Conservation (phyloP, 2,329 filamentous ascomycete species). For the Talaromyces verruculosus region DNA sequence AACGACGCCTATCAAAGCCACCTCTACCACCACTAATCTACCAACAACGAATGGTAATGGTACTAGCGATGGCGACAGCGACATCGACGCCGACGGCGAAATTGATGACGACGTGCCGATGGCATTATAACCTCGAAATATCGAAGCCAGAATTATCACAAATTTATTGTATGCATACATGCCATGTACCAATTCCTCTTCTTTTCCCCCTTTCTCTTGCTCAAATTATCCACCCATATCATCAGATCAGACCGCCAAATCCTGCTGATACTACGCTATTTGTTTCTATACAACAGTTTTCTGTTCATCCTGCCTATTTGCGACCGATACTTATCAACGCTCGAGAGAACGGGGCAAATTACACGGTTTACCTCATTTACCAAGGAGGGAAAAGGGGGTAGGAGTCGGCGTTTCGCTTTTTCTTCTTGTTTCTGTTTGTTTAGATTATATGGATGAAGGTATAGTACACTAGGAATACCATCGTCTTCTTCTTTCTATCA, state of each 20-base stretch:
- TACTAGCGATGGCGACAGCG: conserved; percentile 6
- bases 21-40: background rate
- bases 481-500: background rate
- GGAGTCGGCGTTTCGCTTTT: background rate
- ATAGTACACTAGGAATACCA: background rate
- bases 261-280: background rate
- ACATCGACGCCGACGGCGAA: conserved; percentile 19
- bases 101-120: conserved; percentile 19
- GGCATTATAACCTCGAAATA: background rate
- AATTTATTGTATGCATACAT: background rate
- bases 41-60: conserved; percentile 6
- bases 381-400: background rate
- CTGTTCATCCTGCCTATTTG: background rate
- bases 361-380: background rate
- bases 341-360: background rate
- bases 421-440: background rate
- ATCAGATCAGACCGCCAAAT: too few species aligned
- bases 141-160: background rate
- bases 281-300: background rate
- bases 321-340: background rate
- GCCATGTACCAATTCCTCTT: background rate
- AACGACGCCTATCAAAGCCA: background rate
- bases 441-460: background rate
- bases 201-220: background rate
- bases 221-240: too few species aligned